Evolutionary conservation across 2,329 filamentous ascomycete species (phyloP).

Genomic region (Arthrobotrys sphaeroides): DNA sequence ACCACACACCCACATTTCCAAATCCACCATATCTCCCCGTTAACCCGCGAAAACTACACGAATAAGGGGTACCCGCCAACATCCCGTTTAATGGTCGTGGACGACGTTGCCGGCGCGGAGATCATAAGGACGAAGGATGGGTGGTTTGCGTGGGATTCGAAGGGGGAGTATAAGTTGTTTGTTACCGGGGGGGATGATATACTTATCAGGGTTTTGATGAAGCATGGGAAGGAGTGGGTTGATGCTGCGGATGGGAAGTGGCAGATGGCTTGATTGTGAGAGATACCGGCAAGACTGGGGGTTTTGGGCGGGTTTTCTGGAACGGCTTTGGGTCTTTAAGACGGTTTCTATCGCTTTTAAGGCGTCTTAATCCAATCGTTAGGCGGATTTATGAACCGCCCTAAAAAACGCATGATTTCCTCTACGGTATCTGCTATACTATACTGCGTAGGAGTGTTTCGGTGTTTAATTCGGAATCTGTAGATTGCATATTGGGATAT

Average conservation of each 20-base stretch:
- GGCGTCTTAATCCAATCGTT: too few species aligned
- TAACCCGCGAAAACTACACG: background rate
- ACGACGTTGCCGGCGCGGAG: background rate
- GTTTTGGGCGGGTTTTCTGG: too few species aligned
- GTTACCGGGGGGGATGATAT: background rate
- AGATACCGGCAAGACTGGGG: too few species aligned
- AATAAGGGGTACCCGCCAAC: background rate
- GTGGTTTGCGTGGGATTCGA: constrained; percentile 3
- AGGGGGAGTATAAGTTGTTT: constrained; percentile 1
- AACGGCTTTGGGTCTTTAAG: too few species aligned
- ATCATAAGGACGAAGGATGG: background rate
- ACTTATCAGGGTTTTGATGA: background rate
- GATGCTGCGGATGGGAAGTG: background rate
- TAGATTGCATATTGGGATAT: too few species aligned
- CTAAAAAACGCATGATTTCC: too few species aligned
- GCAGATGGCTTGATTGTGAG: background rate
- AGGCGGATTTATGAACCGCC: too few species aligned
- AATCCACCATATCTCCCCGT: background rate
- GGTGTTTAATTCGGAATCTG: too few species aligned
- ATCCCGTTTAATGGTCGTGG: background rate
- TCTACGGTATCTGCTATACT: too few species aligned
- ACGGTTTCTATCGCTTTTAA: too few species aligned
- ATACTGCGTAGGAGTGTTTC: too few species aligned
- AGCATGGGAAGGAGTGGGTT: background rate
- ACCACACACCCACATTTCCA: background rate